Percentiles rank a stretch among this genome's conserved stretches.
Evolutionary conservation across 805 yeast genomes (phyloP).

Genomic region (Schizosaccharomyces osmophilus): DNA sequence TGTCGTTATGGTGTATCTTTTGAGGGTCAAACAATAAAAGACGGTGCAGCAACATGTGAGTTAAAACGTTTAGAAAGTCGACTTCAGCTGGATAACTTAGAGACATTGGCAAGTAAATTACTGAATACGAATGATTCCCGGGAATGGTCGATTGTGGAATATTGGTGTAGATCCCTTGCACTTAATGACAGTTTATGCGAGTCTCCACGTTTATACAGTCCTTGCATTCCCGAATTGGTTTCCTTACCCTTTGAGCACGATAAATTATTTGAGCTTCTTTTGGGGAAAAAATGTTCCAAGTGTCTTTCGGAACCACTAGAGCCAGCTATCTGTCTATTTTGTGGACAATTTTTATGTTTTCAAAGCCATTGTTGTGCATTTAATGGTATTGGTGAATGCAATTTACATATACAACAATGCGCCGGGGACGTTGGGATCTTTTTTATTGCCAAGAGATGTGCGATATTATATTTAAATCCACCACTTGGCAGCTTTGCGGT

Average conservation of each 20-base stretch:
- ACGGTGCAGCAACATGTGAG: background rate
- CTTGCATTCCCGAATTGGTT: constrained; percentile 37
- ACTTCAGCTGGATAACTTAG: background rate
- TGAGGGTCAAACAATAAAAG: background rate
- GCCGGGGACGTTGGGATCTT: constrained; percentile 45
- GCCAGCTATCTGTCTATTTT: constrained; percentile 69
- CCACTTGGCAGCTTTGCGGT: constrained; percentile 64
- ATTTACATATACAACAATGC: constrained; percentile 35
- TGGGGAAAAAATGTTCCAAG: constrained; percentile 13
- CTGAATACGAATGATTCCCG: background rate
- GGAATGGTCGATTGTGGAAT: background rate
- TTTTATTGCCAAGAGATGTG: constrained; percentile 42
- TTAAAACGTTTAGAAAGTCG: background rate
- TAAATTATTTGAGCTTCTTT: constrained; percentile 34
- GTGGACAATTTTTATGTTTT: constrained; percentile 44
- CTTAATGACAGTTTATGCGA: background rate
- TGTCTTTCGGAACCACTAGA: constrained; percentile 21
- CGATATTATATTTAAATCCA: constrained; percentile 36
- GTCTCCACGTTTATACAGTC: constrained; percentile 19
- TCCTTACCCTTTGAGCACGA: constrained; percentile 45
- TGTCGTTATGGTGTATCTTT: constrained; percentile 11
- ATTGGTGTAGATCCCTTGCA: background rate
- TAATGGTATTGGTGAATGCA: constrained; percentile 46
- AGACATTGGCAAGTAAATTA: background rate
- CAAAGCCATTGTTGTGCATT: constrained; percentile 28